These are phyloP conservation scores for Spathaspora hagerdaliae DNA, from an alignment of 805 yeast species.

Conservation along the genomic window DNA sequence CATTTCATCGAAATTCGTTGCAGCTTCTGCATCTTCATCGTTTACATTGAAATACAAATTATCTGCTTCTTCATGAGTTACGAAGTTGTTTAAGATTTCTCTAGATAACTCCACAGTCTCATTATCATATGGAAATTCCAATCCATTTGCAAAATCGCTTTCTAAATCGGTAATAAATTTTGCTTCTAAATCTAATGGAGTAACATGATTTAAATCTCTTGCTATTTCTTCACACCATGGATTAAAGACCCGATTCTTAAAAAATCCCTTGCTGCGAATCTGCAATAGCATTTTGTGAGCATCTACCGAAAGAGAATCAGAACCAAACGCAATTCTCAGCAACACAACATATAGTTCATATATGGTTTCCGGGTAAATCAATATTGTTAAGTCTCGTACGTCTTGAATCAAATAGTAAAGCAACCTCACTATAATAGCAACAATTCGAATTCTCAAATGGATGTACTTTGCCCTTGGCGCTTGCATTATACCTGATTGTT, in stretches of 20 bases:
- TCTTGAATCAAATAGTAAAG: slow-evolving; percentile 36
- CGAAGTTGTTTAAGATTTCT: slow-evolving; percentile 62
- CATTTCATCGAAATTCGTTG: slow-evolving; percentile 17
- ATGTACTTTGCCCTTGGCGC: slow-evolving; percentile 42
- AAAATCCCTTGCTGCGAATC: slow-evolving; percentile 27
- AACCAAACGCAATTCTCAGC: slow-evolving; percentile 50
- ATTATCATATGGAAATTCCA: slow-evolving; percentile 58
- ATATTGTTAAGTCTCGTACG: slow-evolving; percentile 22
- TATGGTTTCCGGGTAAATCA: slow-evolving; percentile 38
- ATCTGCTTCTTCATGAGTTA: slow-evolving; percentile 78
- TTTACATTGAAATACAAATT: slow-evolving; percentile 66
- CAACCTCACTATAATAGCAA: slow-evolving; percentile 37
- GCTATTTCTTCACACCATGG: slow-evolving; percentile 40
- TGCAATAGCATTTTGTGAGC: slow-evolving; percentile 34
- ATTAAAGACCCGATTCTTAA: slow-evolving; percentile 38
- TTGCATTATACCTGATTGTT: slow-evolving; percentile 44
- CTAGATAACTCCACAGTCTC: slow-evolving; percentile 66
- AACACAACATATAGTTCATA: slow-evolving; percentile 47
- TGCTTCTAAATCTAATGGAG: slow-evolving; percentile 11
- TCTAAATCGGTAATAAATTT: slow-evolving; percentile 31
- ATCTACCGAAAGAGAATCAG: slow-evolving; percentile 36
- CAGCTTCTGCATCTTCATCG: slow-evolving; percentile 18
- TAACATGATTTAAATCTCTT: slow-evolving; percentile 31
- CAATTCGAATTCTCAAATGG: slow-evolving; percentile 33
- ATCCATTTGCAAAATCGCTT: slow-evolving; percentile 49